Evolutionary conservation across 2,329 filamentous ascomycete species (phyloP), one percentile per base, ranked within the genome.

Genomic region (Cercospora sp.): DNA sequence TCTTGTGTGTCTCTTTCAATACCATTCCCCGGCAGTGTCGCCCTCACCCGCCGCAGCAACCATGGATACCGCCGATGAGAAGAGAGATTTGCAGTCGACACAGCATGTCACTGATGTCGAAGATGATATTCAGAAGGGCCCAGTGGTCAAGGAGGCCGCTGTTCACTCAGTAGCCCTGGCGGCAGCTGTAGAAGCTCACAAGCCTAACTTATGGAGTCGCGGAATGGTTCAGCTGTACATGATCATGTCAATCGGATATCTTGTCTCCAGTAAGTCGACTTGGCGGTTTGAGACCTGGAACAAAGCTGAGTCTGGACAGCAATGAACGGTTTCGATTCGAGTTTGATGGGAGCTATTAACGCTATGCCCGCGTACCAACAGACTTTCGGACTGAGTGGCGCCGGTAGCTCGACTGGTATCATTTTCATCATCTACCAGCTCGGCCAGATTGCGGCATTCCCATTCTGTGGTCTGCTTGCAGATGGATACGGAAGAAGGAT

Each of bases 291-390:
- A 20, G 26, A 30, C 31, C 3, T 55, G 51, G 16, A n/a, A 20
- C 28, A 33, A 12, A 30, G 53, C 63, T 65, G n/a, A 72, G 6
- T 31, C 18, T 10, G 1, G 3, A 2, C 18, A 59, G 55, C 70
- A n/a, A 67, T 70, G 64, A 71, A 71, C 61, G 72, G 69, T 20
- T 74, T 71, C 60, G 79, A 80, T 60, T 76, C 74, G 4, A 78
- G 76, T 7, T 73, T 81, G 31, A 81, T 81, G 79, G 80, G 80
- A n/a, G 80, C 82, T 5, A 85, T 87, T 68, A 86, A 86, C 67
- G 83, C 83, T 58, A 86, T 87, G 81, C 60, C 79, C 0, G 76
- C 81, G 1, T 87, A 86, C 72, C 84, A 85, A 64, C 68, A 76
- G 0, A 84, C 81, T 3, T 87, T 87, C 65, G 81, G 76, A 0